phyloP scores from a whole-genome alignment of 169 alveolate species.

The Plasmodium vivax region DNA sequence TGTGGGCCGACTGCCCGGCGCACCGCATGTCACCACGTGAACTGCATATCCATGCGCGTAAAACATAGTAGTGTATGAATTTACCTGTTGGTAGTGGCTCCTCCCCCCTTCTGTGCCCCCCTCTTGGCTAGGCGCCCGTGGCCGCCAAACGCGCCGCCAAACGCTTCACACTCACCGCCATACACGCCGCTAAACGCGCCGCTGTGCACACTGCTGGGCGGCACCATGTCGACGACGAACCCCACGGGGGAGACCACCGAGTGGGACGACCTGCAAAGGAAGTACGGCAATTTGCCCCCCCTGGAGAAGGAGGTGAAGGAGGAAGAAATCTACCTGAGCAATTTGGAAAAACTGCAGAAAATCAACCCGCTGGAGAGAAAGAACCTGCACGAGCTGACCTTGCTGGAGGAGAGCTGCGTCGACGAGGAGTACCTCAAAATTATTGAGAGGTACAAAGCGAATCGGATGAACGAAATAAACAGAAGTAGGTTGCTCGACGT shows the following conservation, averaged over 20 bases:
- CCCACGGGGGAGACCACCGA: constrained; percentile 90
- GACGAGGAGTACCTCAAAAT: constrained; percentile 71
- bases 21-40: not conserved
- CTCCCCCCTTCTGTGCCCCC: not conserved
- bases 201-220: too few relatives aligned
- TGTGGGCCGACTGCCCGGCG: not conserved
- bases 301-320: constrained; percentile 84
- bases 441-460: constrained; percentile 31
- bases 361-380: constrained; percentile 61
- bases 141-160: too few relatives aligned
- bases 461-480: constrained; percentile 60
- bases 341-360: constrained; percentile 66
- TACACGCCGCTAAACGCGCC: too few relatives aligned
- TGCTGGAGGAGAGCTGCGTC: constrained; percentile 55
- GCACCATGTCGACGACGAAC: constrained; percentile 90
- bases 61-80: not conserved
- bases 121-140: not conserved
- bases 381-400: constrained; percentile 53
- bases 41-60: not conserved
- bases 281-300: constrained; percentile 89
- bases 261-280: constrained; percentile 92
- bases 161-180: too few relatives aligned
- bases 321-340: constrained; percentile 82
- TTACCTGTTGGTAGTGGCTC: not conserved
- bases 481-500: constrained; percentile 48